phyloP scores from a whole-genome alignment of 2,329 filamentous ascomycete genomes.

The Ilyonectria robusta region DNA sequence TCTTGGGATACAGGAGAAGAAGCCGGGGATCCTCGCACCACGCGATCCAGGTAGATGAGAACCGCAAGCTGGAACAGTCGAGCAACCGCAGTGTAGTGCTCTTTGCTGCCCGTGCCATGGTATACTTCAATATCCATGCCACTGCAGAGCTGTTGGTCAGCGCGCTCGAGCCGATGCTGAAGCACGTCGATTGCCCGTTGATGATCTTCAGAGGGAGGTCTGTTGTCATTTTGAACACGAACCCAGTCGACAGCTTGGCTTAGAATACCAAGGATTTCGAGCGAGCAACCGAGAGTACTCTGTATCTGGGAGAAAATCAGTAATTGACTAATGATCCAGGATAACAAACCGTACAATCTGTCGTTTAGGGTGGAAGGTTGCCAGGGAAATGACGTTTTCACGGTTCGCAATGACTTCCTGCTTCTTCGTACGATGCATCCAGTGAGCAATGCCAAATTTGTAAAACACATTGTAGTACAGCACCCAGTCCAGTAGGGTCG shows the following conservation, averaged over 20 bases:
- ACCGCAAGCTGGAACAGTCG: slow-evolving; percentile 15
- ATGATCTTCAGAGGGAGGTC: background rate
- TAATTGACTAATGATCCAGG: background rate
- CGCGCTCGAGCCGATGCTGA: slow-evolving; percentile 5
- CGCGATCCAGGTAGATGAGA: slow-evolving; percentile 20
- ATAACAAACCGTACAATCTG: background rate
- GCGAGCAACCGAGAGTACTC: slow-evolving; percentile 20
- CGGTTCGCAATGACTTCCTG: slow-evolving; percentile 12
- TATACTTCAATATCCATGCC: slow-evolving; percentile 11
- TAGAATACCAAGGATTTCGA: slow-evolving; percentile 13
- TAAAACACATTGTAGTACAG: slow-evolving; percentile 23
- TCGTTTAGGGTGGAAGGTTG: slow-evolving; percentile 4
- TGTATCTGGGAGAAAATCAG: slow-evolving; percentile 11
- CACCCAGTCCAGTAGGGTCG: slow-evolving; percentile 19
- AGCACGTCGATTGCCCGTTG: background rate
- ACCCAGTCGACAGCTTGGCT: slow-evolving; percentile 6
- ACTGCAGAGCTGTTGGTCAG: slow-evolving; percentile 16
- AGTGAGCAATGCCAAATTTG: slow-evolving; percentile 18
- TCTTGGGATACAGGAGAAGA: background rate
- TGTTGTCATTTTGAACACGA: background rate
- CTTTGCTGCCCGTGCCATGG: background rate
- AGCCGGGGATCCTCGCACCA: slow-evolving; percentile 8
- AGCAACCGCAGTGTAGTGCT: slow-evolving; percentile 14
- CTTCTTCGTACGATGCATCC: slow-evolving; percentile 1
- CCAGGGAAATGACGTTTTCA: slow-evolving; percentile 1